These are phyloP conservation scores for Crithidia sp. DNA, from an alignment of 208 protist genomes.

Conservation along the genomic window DNA sequence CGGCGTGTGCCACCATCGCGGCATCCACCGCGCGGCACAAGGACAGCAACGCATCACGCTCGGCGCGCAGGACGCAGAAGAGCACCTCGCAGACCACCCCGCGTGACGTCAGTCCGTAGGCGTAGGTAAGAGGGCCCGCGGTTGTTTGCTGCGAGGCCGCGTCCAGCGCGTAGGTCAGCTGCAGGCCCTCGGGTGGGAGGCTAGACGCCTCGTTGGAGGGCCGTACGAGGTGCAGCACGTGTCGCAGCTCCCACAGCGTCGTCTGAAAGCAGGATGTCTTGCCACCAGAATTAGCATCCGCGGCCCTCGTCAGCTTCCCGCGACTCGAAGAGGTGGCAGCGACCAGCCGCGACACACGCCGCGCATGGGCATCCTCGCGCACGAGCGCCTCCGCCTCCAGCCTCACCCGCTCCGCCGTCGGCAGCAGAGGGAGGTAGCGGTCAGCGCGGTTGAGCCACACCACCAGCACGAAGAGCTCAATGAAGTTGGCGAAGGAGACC, in stretches of 20 bases:
- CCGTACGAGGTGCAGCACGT: slow-evolving; percentile 19
- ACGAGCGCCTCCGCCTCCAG: slow-evolving; percentile 9
- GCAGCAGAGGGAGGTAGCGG: slow-evolving; percentile 37
- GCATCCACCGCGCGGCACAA: slow-evolving; percentile 60
- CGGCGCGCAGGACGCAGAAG: slow-evolving; percentile 57
- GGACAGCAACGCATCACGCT: slow-evolving; percentile 51
- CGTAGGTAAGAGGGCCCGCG: slow-evolving; percentile 67
- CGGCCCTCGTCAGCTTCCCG: background rate
- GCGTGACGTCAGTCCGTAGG: slow-evolving; percentile 64
- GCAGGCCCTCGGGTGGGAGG: slow-evolving; percentile 46
- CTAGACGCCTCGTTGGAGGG: slow-evolving; percentile 9
- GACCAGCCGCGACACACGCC: slow-evolving; percentile 15
- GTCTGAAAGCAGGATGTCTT: background rate
- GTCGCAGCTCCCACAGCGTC: slow-evolving; percentile 35
- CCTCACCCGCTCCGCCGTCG: slow-evolving; percentile 4
- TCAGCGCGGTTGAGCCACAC: slow-evolving; percentile 50
- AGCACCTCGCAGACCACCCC: slow-evolving; percentile 51
- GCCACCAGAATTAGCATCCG: background rate
- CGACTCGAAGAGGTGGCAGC: background rate
- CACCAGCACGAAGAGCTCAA: slow-evolving; percentile 56
- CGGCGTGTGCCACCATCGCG: background rate
- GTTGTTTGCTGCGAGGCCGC: slow-evolving; percentile 42
- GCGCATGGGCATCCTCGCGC: slow-evolving; percentile 4
- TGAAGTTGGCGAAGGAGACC: slow-evolving; percentile 46
- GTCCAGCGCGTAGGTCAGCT: slow-evolving; percentile 74